These are phyloP conservation scores for Magnolia sinica DNA, from an alignment of 164 flowering plant genomes.

Conservation along the genomic window DNA sequence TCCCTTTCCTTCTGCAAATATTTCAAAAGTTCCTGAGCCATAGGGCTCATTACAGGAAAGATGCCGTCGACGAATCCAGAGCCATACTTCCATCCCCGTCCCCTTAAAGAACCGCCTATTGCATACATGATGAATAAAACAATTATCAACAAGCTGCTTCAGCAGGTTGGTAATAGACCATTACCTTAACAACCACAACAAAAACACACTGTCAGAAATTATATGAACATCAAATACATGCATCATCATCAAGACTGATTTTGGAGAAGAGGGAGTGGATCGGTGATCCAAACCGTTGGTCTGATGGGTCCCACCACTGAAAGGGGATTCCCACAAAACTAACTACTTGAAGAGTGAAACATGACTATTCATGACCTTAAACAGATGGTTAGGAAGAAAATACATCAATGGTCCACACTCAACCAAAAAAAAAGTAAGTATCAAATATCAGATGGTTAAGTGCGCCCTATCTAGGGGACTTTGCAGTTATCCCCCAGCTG, in stretches of 20 bases:
- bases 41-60: constrained; percentile 81
- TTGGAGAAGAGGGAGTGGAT: background rate
- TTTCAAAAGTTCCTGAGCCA: constrained; percentile 51
- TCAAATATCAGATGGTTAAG: background rate
- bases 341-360: background rate
- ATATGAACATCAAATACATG: background rate
- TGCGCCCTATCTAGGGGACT: too few relatives aligned
- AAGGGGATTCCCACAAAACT: background rate
- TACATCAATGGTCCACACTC: background rate
- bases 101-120: constrained; percentile 75
- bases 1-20: constrained; percentile 44
- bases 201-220: background rate
- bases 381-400: background rate
- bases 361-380: background rate
- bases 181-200: background rate
- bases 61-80: constrained; percentile 92
- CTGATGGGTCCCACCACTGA: background rate
- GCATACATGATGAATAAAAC: constrained; percentile 1
- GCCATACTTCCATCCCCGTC: constrained; percentile 89
- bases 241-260: background rate
- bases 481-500: too few relatives aligned
- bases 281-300: background rate
- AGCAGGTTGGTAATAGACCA: background rate
- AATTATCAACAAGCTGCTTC: background rate
- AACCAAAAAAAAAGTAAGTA: background rate